These are phyloP conservation scores for Phylloporus scabripes DNA, from an alignment of 768 basidiomycete genomes.

Conservation along the genomic window DNA sequence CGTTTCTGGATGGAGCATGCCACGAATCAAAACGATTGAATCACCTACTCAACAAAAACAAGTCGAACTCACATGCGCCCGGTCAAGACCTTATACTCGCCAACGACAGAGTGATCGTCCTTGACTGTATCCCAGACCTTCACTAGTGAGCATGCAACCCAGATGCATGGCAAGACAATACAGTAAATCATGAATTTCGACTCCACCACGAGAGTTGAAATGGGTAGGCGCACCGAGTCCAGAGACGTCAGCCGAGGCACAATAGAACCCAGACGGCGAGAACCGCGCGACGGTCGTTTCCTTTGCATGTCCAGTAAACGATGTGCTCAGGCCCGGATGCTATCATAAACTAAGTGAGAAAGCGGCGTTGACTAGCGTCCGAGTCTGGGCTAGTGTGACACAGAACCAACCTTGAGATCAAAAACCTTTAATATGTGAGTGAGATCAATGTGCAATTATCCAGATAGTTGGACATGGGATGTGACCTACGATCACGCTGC, in stretches of 20 bases:
- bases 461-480: neutral
- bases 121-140: constrained; percentile 92
- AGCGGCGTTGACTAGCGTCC: neutral
- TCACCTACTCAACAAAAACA: neutral
- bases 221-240: constrained; percentile 60
- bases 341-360: constrained; percentile 23
- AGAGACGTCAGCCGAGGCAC: constrained; percentile 79
- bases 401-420: constrained; percentile 65
- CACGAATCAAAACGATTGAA: neutral
- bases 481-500: constrained; percentile 74
- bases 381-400: neutral
- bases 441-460: neutral
- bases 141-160: constrained; percentile 38
- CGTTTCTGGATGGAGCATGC: constrained; percentile 53
- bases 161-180: neutral
- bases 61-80: constrained; percentile 55
- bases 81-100: constrained; percentile 69
- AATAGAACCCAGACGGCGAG: constrained; percentile 92
- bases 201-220: neutral
- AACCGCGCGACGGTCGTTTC: constrained; percentile 85
- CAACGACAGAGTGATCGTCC: constrained; percentile 76
- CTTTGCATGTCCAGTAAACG: constrained; percentile 78
- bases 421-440: constrained; percentile 54
- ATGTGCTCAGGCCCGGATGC: constrained; percentile 59
- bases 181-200: neutral